Evolutionary conservation across 768 basidiomycete genomes (phyloP).

Genomic region (Auriscalpium microsporum): DNA sequence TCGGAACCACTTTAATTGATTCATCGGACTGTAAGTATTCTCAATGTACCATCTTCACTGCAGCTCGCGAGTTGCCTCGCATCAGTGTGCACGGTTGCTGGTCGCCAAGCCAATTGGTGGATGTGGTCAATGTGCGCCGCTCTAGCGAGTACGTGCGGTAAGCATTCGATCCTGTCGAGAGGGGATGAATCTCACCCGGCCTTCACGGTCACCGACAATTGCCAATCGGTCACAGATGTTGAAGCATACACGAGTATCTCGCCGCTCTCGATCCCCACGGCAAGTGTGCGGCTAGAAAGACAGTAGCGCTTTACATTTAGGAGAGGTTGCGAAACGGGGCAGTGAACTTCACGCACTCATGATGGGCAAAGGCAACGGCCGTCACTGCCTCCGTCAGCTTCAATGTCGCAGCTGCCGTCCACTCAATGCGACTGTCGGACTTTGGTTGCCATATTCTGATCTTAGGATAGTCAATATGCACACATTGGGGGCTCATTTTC

Average conservation of each 20-base stretch:
- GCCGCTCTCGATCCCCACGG: constrained; percentile 82
- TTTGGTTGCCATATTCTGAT: constrained; percentile 72
- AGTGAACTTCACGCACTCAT: too few species aligned
- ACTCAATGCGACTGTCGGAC: constrained; percentile 29
- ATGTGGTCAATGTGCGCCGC: constrained; percentile 71
- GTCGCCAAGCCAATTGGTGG: constrained; percentile 75
- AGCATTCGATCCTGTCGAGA: neutral
- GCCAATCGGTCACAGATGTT: constrained; percentile 35
- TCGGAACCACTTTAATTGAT: constrained; percentile 18
- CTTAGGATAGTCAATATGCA: constrained; percentile 29
- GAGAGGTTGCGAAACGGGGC: too few species aligned
- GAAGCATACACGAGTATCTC: constrained; percentile 56
- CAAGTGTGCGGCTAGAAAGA: constrained; percentile 44
- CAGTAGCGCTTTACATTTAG: too few species aligned
- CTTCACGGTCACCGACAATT: constrained; percentile 34
- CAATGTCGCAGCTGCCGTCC: constrained; percentile 52
- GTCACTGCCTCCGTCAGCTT: constrained; percentile 75
- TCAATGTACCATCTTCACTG: constrained; percentile 89
- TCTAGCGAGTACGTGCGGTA: constrained; percentile 31
- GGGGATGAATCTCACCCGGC: constrained; percentile 36
- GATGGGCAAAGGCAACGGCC: constrained; percentile 58
- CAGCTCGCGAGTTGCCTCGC: constrained; percentile 66
- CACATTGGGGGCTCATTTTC: neutral
- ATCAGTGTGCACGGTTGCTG: constrained; percentile 23
- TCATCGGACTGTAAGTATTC: constrained; percentile 35